Percentiles rank a stretch among this genome's conserved stretches.
phyloP scores from a whole-genome alignment of 1,139 yeast species.

The Yamadazyma buinensis region DNA sequence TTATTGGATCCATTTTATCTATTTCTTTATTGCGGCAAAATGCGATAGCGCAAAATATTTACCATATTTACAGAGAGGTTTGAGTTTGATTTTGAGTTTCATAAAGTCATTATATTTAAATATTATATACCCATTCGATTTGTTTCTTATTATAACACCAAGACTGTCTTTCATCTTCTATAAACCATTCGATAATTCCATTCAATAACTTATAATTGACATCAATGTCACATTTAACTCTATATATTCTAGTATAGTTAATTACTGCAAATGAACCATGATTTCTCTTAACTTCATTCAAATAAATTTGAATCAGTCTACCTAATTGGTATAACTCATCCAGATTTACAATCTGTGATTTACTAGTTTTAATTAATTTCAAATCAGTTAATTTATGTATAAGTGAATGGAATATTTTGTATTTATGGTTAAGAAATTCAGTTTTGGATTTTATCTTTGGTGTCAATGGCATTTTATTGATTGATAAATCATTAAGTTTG shows the following conservation, averaged over 20 bases:
- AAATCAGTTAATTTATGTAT: constrained; percentile 22
- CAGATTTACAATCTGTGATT: constrained; percentile 19
- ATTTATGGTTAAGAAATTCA: constrained; percentile 11
- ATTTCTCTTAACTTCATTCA: constrained; percentile 11
- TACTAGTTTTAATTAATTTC: constrained; percentile 21
- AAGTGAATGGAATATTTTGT: constrained; percentile 27
- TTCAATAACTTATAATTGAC: constrained; percentile 21
- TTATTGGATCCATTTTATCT: constrained; percentile 61
- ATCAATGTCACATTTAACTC: constrained; percentile 7
- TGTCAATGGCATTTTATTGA: constrained; percentile 12
- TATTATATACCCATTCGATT: constrained; percentile 18
- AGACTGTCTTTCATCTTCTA: constrained; percentile 14
- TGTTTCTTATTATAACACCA: constrained; percentile 24
- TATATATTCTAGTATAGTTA: constrained; percentile 11
- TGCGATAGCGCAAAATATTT: no score
- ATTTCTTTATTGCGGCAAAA: no score
- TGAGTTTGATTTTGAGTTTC: not conserved
- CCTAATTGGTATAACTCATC: constrained; percentile 14
- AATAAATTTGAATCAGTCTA: constrained; percentile 16
- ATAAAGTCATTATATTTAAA: not conserved
- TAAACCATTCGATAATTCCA: constrained; percentile 23
- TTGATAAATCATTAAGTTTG: constrained; percentile 21
- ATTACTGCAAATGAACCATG: constrained; percentile 12
- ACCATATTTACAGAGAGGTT: no score
- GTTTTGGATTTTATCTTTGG: constrained; percentile 2